Base-by-base conservation (phyloP, 1,139 yeast species). In the Hansenula lynferdii region DNA sequence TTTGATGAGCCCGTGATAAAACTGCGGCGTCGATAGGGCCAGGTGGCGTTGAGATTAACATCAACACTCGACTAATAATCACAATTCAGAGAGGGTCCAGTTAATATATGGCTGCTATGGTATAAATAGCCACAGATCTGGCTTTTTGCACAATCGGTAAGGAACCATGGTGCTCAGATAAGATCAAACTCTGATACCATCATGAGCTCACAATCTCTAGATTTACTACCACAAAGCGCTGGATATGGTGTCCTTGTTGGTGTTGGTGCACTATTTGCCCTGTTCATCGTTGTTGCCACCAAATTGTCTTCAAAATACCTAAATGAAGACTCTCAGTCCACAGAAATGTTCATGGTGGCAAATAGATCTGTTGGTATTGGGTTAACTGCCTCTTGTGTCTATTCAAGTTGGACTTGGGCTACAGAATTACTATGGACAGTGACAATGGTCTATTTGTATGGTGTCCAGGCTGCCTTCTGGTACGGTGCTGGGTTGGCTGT, bases 261-360 rank as follows among this genome's bases (percentile, higher is more conserved):
- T 6, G 58, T 73, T 33, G 77, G 77, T 23, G 66, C 70, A 17
- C 67, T 68, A 9, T 75, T 75, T 45, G 77, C 80, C 8, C 47
- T 61, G 5, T 77, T 74, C 35, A 75, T 75, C 75, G 62, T 75
- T 54, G 56, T 68, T 36, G 70, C 77, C 37, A 75, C 80, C n/a
- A 69, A 56, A 41, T 60, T 72, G 20, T 65, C 75, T 42, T 64
- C 64, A 42, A 62, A 78, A 45, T 75, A 75, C 54, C 63, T 49
- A 45, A 65, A 71, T 38, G 67, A 70, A 44, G 74, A 73, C 52
- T 60, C 69, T 25, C 70, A 73, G 60, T 72, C 80, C 1, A 76
- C 80, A 1, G 80, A 75, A 57, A 77, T 72, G 53, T 75, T 75
- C 47, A 68, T 77, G 33, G 74, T 79, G 23, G 79, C 80, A 16